Base-by-base conservation (phyloP, 768 basidiomycete species). In the Scleroderma bovista region DNA sequence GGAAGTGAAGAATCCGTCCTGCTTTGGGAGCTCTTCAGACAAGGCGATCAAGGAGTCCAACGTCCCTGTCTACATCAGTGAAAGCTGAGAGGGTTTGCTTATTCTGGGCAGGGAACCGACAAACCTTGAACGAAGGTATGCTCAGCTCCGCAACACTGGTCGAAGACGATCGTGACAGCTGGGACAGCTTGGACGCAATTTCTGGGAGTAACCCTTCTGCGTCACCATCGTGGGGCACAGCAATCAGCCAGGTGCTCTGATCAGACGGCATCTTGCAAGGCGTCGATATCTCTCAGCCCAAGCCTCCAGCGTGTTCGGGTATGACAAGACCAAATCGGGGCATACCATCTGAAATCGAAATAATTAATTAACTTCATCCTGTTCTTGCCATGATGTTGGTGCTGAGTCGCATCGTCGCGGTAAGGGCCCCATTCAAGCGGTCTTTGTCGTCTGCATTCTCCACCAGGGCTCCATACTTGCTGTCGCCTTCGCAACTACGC, bases 1-100 rank as follows among this genome's bases (percentile, higher is more conserved):
- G 13, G 78, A 72, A 2, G 93, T 96, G 72, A 97, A 94, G 75
- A 80, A 83, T 34, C 76, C 62, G 60, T 98, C 96, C 51, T 88
- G 83, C 72, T 98, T 99, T 7, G 93, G 91, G 36, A 98, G 77
- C 43, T 88, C 84, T 62, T 98, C 96, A 15, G 93, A 95, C 45
- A 98, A 78, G 2, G 81, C 77, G 52, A 99, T 81, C 47, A 99
- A 81, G 17, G 81, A 76, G 56, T 95, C 93, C 42, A 99, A 81
- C 2, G 95, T 99, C 47, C 94, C 96, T 53, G 93, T 91, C 96
- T 93, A 64, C 58, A 57, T 48, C 26, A 47, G 42, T 26, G 53
- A 39, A 20, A 39, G 12, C 42, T 60, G 55, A 54, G 47, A 46
- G 10, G 12, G 44, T 39, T 26, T 29, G 45, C 19, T 15, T 17